phyloP scores from a whole-genome alignment of 768 basidiomycete species.

The Sporobolomyces phaffii region DNA sequence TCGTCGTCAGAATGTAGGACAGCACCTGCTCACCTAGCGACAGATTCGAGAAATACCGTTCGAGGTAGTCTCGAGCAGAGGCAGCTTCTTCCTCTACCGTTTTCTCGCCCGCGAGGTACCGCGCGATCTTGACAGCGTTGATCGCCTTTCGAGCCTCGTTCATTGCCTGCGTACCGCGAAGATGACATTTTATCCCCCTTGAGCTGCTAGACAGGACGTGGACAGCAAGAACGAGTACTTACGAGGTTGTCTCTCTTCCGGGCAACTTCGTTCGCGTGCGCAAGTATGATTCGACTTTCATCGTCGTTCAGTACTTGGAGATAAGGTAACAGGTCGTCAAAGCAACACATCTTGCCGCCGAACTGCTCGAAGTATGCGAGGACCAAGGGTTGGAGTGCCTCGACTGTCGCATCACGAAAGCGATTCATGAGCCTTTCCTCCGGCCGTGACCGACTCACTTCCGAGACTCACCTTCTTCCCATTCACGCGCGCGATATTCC shows the following conservation, averaged over 20 bases:
- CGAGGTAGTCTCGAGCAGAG: slow-evolving; percentile 55
- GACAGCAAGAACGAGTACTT: background rate
- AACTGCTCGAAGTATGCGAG: slow-evolving; percentile 65
- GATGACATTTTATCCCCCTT: background rate
- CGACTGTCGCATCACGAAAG: background rate
- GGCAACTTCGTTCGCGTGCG: slow-evolving; percentile 44
- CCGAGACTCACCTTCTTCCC: slow-evolving; percentile 48
- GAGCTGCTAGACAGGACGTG: too few species aligned
- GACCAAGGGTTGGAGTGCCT: slow-evolving; percentile 49
- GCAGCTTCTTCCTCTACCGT: slow-evolving; percentile 57
- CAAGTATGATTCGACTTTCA: slow-evolving; percentile 57
- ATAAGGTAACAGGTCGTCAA: slow-evolving; percentile 74
- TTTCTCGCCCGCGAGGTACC: slow-evolving; percentile 52
- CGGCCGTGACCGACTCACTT: too few species aligned
- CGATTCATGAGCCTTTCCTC: too few species aligned
- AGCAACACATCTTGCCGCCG: slow-evolving; percentile 77
- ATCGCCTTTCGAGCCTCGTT: slow-evolving; percentile 62
- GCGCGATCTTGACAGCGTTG: slow-evolving; percentile 68
- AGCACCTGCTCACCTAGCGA: slow-evolving; percentile 52
- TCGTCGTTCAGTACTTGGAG: slow-evolving; percentile 49
- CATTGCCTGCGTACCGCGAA: slow-evolving; percentile 54
- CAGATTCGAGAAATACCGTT: slow-evolving; percentile 63
- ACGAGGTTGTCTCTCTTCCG: slow-evolving; percentile 50
- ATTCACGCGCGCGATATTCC: slow-evolving; percentile 44
- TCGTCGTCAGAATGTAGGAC: background rate